These are phyloP conservation scores for Chrysoporthe austroafricana DNA, from an alignment of 2,329 filamentous ascomycete species.

Conservation along the genomic window DNA sequence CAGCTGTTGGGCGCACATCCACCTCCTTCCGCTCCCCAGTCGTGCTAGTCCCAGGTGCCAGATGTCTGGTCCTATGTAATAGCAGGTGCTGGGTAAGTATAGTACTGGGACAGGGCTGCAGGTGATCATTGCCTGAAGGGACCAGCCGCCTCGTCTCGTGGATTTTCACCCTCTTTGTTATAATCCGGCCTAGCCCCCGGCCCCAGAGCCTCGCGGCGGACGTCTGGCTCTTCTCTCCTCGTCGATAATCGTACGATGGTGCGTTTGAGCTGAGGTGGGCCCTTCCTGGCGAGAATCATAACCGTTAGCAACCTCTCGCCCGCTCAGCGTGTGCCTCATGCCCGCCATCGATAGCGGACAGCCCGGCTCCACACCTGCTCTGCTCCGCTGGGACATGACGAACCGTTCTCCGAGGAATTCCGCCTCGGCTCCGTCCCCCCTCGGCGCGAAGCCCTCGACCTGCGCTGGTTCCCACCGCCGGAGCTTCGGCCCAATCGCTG, in stretches of 20 bases:
- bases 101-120: not conserved
- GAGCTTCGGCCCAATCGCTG: conserved; percentile 18
- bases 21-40: too few species aligned
- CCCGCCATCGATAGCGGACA: not conserved
- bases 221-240: not conserved
- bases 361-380: not conserved
- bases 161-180: conserved; percentile 25
- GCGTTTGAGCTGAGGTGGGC: not conserved
- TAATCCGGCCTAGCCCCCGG: not conserved
- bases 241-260: not conserved
- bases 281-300: not conserved
- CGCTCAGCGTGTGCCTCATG: not conserved
- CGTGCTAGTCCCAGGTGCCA: too few species aligned
- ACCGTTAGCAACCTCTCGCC: not conserved
- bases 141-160: conserved; percentile 11
- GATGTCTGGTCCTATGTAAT: too few species aligned
- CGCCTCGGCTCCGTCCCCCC: conserved; percentile 19
- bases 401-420: conserved; percentile 1
- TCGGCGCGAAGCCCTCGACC: conserved; percentile 8
- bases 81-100: too few species aligned
- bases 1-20: not conserved
- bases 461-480: conserved; percentile 4
- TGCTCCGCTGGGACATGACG: conserved; percentile 26
- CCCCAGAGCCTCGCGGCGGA: not conserved
- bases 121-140: conserved; percentile 8